Conservation (phyloP, 192 early-diverging fungal species). For the Backusella morwellensis region DNA sequence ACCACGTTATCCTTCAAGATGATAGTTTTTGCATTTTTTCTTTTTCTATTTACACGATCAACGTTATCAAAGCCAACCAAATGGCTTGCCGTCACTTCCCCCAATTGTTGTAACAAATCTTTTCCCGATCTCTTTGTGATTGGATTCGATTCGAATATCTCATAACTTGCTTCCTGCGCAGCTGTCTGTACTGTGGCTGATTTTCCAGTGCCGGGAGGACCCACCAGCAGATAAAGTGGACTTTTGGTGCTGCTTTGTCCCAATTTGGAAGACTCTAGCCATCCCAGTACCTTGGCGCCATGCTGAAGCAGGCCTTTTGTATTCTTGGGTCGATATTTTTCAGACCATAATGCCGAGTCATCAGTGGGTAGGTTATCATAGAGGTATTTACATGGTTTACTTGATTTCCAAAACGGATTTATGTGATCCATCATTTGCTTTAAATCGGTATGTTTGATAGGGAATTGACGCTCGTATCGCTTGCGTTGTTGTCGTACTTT, state of each 20-base stretch:
- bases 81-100: conserved; percentile 75
- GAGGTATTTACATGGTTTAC: not conserved
- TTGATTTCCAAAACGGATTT: not conserved
- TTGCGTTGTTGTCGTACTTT: not conserved
- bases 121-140: conserved; percentile 66
- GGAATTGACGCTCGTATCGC: not conserved
- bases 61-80: conserved; percentile 51
- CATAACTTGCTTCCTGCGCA: conserved; percentile 70
- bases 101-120: conserved; percentile 60
- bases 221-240: conserved; percentile 53
- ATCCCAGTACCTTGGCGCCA: conserved; percentile 13
- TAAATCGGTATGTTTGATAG: not conserved
- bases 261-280: conserved; percentile 12
- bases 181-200: conserved; percentile 71
- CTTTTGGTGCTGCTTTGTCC: not conserved
- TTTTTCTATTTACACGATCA: not conserved
- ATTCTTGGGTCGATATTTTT: conserved; percentile 23
- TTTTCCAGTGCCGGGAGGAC: conserved; percentile 70
- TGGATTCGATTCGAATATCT: conserved; percentile 75
- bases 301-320: conserved; percentile 11
- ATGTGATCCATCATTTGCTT: not conserved
- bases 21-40: not conserved
- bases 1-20: not conserved
- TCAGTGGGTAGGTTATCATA: not conserved
- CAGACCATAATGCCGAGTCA: conserved; percentile 11